Evolutionary conservation across 202 grass and related monocot species (phyloP).

Genomic region (Saccharum hybrid): DNA sequence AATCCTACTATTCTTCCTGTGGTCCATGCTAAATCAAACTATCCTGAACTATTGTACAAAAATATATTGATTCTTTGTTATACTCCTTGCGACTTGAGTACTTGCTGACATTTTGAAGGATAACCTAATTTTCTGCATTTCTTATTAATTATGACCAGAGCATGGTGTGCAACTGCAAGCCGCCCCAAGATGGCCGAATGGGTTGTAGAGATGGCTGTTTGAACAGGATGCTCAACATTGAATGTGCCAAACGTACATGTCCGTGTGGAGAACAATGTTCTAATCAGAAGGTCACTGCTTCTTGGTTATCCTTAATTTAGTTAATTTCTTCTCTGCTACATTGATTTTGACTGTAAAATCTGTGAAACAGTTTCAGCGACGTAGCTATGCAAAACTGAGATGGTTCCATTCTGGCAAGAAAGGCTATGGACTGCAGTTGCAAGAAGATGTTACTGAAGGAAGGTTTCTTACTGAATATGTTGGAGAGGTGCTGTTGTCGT

Average conservation of each 20-base stretch:
- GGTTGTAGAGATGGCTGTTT: conserved; percentile 89
- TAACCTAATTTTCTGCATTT: conserved; percentile 20
- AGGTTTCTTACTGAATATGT: conserved; percentile 99
- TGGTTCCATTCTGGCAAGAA: conserved; percentile 86
- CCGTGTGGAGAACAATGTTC: conserved; percentile 88
- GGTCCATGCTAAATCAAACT: conserved; percentile 27
- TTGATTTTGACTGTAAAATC: conserved; percentile 49
- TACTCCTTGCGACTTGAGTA: not conserved
- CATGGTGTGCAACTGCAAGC: conserved; percentile 97
- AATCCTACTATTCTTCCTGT: conserved; percentile 23
- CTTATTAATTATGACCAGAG: conserved; percentile 60
- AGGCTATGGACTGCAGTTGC: conserved; percentile 81
- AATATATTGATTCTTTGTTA: conserved; percentile 40
- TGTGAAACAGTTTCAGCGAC: conserved; percentile 81
- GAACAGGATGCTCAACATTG: conserved; percentile 92
- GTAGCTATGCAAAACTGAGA: conserved; percentile 78
- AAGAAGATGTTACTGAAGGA: conserved; percentile 76
- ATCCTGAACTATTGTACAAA: conserved; percentile 12
- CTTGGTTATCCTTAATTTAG: conserved; percentile 34
- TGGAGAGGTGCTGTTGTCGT: conserved; percentile 72
- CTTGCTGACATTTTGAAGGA: conserved; percentile 28
- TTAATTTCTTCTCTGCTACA: conserved; percentile 27
- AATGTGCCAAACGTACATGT: conserved; percentile 88
- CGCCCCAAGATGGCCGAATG: conserved; percentile 63
- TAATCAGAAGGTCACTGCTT: conserved; percentile 74